Conservation (phyloP, 306 rosid genomes). For the Luffa aegyptiaca region DNA sequence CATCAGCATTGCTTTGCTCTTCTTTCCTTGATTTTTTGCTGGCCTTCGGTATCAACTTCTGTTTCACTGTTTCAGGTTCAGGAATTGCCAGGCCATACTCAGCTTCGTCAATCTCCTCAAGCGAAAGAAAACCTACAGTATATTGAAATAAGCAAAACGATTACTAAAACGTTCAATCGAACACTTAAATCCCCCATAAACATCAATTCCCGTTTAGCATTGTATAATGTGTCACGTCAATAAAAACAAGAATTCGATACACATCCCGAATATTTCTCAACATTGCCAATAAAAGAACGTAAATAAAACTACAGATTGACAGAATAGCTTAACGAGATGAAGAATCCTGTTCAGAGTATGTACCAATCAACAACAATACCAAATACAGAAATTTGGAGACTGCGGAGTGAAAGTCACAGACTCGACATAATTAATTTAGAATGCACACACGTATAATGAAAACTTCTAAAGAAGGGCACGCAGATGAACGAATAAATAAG, state of each 20-base stretch:
- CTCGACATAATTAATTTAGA: neutral
- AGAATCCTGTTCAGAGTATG: neutral
- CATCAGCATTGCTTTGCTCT: conserved; percentile 16
- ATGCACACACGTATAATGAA: neutral
- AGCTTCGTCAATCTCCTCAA: conserved; percentile 87
- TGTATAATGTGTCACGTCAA: neutral
- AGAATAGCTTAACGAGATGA: neutral
- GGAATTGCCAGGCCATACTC: conserved; percentile 56
- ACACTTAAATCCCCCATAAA: neutral
- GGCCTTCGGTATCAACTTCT: conserved; percentile 17
- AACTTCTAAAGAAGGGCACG: neutral
- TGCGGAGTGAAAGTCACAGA: neutral
- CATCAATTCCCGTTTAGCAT: neutral
- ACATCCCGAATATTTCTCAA: neutral
- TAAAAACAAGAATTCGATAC: neutral
- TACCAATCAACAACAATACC: neutral
- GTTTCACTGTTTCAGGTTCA: conserved; percentile 22
- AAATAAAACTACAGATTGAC: neutral
- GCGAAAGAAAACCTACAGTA: conserved; percentile 61
- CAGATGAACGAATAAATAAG: neutral
- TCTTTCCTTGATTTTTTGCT: conserved; percentile 21
- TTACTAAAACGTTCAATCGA: neutral
- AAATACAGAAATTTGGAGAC: neutral
- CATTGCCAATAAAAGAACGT: neutral
- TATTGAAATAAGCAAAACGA: neutral